Percentiles rank a stretch among this genome's conserved stretches.
Conservation (phyloP, 805 yeast species). For the Barnettozyma sp. region DNA sequence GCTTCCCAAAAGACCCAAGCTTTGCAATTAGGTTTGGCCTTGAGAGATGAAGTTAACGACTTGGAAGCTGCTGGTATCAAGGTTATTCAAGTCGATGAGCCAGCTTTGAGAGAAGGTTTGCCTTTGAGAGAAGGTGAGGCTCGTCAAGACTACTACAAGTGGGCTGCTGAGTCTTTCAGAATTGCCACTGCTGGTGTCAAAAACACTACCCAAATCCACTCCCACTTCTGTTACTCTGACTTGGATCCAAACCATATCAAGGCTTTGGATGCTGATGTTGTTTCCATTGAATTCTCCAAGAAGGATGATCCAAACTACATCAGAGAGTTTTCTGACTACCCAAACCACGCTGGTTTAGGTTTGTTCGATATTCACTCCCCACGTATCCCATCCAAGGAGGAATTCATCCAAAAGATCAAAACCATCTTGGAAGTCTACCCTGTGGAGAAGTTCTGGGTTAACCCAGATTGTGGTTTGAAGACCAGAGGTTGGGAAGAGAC, state of each 20-base stretch:
- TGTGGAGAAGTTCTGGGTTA: constrained; percentile 98
- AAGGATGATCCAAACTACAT: constrained; percentile 98
- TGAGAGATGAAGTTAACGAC: constrained; percentile 97
- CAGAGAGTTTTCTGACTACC: constrained; percentile 95
- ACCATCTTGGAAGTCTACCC: constrained; percentile 96
- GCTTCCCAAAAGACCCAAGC: constrained; percentile 90
- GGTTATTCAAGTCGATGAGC: constrained; percentile 99
- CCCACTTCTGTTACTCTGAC: constrained; percentile 99
- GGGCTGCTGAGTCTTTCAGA: constrained; percentile 99
- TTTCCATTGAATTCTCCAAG: constrained; percentile 98
- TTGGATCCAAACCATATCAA: constrained; percentile 99
- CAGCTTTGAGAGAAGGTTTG: constrained; percentile 99
- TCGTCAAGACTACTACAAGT: constrained; percentile 91
- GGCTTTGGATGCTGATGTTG: constrained; percentile 99
- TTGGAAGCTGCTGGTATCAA: constrained; percentile 97
- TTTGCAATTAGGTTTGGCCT: constrained; percentile 92
- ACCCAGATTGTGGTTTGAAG: constrained; percentile 99
- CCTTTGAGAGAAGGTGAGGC: constrained; percentile 97
- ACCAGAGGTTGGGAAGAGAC: constrained; percentile 99
- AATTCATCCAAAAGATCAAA: constrained; percentile 87
- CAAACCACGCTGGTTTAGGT: constrained; percentile 99
- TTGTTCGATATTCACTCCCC: constrained; percentile 99
- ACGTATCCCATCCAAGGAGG: constrained; percentile 97
- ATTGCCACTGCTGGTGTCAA: constrained; percentile 97
- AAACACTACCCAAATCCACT: constrained; percentile 95